Evolutionary conservation across 2,329 filamentous ascomycete genomes (phyloP).

Genomic region (Neopestalotiopsis sp.): DNA sequence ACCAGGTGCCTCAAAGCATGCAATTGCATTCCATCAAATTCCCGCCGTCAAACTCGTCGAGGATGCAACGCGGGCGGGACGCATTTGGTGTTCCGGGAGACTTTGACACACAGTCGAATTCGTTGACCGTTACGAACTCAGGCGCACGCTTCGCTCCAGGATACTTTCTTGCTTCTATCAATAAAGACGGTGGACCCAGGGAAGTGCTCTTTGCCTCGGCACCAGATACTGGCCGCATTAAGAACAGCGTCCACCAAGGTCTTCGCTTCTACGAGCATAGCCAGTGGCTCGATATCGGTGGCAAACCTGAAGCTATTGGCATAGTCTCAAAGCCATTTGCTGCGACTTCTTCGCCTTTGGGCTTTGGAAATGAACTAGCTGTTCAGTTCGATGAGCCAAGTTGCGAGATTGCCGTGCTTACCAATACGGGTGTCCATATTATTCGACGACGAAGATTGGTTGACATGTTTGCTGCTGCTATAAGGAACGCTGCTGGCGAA

Average conservation of each 20-base stretch:
- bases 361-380: slow-evolving; percentile 93
- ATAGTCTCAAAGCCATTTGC: slow-evolving; percentile 75
- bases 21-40: slow-evolving; percentile 97
- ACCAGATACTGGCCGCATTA: slow-evolving; percentile 87
- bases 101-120: slow-evolving; percentile 52
- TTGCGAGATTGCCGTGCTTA: slow-evolving; percentile 88
- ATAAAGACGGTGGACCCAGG: slow-evolving; percentile 53
- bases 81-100: slow-evolving; percentile 41
- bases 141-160: slow-evolving; percentile 78
- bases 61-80: slow-evolving; percentile 30
- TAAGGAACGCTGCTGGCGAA: slow-evolving; percentile 74
- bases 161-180: slow-evolving; percentile 86
- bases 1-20: slow-evolving; percentile 85
- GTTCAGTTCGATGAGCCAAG: slow-evolving; percentile 86
- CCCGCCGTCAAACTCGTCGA: slow-evolving; percentile 64
- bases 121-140: slow-evolving; percentile 53
- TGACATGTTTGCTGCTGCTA: slow-evolving; percentile 86
- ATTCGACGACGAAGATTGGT: slow-evolving; percentile 84
- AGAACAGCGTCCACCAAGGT: slow-evolving; percentile 58
- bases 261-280: slow-evolving; percentile 77
- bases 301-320: slow-evolving; percentile 79
- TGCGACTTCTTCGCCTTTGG: slow-evolving; percentile 69
- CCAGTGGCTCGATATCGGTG: slow-evolving; percentile 77
- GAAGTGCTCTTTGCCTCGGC: slow-evolving; percentile 81
- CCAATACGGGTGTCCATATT: slow-evolving; percentile 87